Base-by-base conservation (phyloP, 352 stramenopile genomes). In the Globisporangium barbulae region DNA sequence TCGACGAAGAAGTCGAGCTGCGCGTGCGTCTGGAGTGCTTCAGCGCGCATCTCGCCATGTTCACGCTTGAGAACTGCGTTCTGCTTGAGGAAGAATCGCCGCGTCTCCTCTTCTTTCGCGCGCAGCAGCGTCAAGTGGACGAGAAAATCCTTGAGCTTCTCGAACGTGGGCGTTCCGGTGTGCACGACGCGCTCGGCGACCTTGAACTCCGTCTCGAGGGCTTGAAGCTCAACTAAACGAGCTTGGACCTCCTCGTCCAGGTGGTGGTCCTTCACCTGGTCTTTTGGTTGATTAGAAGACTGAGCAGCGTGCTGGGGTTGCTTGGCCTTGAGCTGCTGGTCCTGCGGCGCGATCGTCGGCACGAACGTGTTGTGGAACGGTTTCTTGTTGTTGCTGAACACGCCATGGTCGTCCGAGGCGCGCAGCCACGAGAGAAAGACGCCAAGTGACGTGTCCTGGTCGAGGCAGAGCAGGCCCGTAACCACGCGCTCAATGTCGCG, bases 1-100 rank as follows among this genome's bases (percentile, higher is more conserved):
- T 89, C 74, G 35, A 93, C 77, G 48, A 93, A 93, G 71, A 93
- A 91, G 31, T 83, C 81, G 47, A 93, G 77, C 59, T 93, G 84
- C 3, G 54, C 68, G 21, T 79, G 72, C 0, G 81, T 91, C 52
- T 90, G 82, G 19, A 89, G 68, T 59, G 81, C 79, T 59, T 89
- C 80, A 1, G 70, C 65, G 59, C 76, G 75, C 77, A 93, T 89
- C 22, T 85, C 68, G 2, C 69, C 68, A 60, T 90, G 74, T 50
- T 90, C 71, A 8, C 74, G 53, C 12, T 50, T 68, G n/a, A 93
- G 60, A 8, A 84, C 28, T 30, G 73, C 63, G 25, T 71, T 78
- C 47, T 88, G 82, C 57, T 78, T 65, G 33, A 90, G 67, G 25
- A 91, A 73, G 44, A 87, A 86, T 0, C 54, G 65, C 10, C 82